phyloP scores from a whole-genome alignment of 345 rosid genomes.

The Rhodamnia rubescens region DNA sequence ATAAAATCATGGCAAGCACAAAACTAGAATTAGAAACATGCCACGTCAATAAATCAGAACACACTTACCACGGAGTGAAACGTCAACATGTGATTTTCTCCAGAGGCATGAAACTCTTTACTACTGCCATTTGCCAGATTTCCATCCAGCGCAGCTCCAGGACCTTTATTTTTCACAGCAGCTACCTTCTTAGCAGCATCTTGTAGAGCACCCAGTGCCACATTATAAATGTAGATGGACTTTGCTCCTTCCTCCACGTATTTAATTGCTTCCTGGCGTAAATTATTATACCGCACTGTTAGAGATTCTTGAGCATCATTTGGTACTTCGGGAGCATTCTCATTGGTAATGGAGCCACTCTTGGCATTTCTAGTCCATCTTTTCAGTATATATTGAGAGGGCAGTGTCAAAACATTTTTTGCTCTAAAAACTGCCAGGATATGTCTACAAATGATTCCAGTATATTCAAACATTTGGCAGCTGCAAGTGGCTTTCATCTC shows the following conservation, averaged over 20 bases:
- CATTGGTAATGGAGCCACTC: conserved; percentile 26
- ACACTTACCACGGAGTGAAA: conserved; percentile 41
- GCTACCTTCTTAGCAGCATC: conserved; percentile 62
- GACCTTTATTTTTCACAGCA: conserved; percentile 28
- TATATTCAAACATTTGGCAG: conserved; percentile 77
- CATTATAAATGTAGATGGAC: conserved; percentile 52
- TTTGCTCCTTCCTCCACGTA: conserved; percentile 81
- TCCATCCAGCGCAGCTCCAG: conserved; percentile 18
- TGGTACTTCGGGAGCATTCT: conserved; percentile 23
- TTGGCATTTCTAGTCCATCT: conserved; percentile 82
- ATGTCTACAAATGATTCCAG: conserved; percentile 73
- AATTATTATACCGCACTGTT: conserved; percentile 44
- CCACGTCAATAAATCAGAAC: background rate
- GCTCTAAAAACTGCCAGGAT: conserved; percentile 66
- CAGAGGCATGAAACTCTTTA: conserved; percentile 24
- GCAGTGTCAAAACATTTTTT: conserved; percentile 57
- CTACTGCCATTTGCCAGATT: conserved; percentile 26
- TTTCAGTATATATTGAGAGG: conserved; percentile 50
- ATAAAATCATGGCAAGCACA: background rate
- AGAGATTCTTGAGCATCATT: conserved; percentile 36
- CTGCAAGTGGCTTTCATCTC: conserved; percentile 73
- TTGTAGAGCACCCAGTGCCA: conserved; percentile 62
- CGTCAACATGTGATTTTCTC: conserved; percentile 19
- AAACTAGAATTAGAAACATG: background rate
- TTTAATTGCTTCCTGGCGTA: conserved; percentile 66